Base-by-base conservation (phyloP, 129 eudicot genomes). In the Helianthus annuus region DNA sequence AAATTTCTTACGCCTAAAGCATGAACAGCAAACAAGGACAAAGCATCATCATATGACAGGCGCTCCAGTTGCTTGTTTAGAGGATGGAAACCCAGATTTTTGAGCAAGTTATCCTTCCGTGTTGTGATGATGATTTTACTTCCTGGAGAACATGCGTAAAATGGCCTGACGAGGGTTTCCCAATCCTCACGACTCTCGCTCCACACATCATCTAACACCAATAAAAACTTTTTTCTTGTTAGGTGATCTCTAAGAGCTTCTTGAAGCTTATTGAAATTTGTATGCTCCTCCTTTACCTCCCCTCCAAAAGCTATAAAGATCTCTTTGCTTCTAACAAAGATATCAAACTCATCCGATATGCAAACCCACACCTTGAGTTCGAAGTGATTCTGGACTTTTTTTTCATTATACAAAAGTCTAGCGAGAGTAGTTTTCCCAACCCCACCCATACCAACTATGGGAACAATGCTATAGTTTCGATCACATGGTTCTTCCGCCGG, bases 51-150 rank as follows among this genome's bases (percentile, higher is more conserved):
- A 22, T 60, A 7, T 29, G 45, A 60, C 1, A 60, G 66, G 6
- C 19, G 32, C 6, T 60, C 10, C 17, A 60, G 16, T 5, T 60
- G 42, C 32, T 27, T 27, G n/a, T 11, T 14, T 32, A 15, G 17
- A 60, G 13, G 66, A 60, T 60, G 13, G 45, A 1, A 29, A 32
- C 45, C 66, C 45, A 60, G 11, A 0, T 13, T 29, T 13, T 34
- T 60, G 46, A 64, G 53, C 52, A 64, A 64, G 2, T 10, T 24
- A 6, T 15, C 29, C 69, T 64, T 64, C 13, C 69, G 34, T n/a
- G 69, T 64, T 16, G 69, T 64, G 14, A 64, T 4, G 15, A 64
- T 42, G 40, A 64, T 64, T 42, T 38, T 64, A 64, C 68, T 15
- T 64, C 68, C 68, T 0, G 12, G 29, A 42, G 70, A 55, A 22